A percentile compares a stretch with the other conserved stretches of the same genome.
Evolutionary conservation across 768 basidiomycete species (phyloP).

Genomic region (Arthromyces matolae): DNA sequence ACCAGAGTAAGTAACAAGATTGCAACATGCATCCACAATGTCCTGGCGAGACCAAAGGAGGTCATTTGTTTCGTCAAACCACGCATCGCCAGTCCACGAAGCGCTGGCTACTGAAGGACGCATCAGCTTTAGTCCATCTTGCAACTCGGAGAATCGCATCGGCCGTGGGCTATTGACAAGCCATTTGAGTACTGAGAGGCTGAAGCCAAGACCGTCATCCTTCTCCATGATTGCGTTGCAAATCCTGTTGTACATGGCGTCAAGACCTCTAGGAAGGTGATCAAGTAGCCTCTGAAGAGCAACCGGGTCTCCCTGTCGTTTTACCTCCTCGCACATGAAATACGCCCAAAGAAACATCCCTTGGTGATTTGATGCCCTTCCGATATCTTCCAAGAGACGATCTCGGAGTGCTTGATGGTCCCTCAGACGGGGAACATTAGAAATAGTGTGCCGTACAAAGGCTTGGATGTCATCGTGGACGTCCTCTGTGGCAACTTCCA

Average conservation of each 20-base stretch:
- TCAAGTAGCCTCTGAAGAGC: slow-evolving; percentile 1
- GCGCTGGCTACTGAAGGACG: background rate
- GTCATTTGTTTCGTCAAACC: slow-evolving; percentile 2
- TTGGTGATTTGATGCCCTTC: slow-evolving; percentile 4
- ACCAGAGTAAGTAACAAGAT: slow-evolving; percentile 5
- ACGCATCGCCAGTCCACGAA: background rate
- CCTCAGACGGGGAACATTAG: background rate
- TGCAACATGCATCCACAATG: slow-evolving; percentile 8
- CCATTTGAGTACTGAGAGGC: slow-evolving; percentile 6
- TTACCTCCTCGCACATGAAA: slow-evolving; percentile 7
- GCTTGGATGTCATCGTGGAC: slow-evolving; percentile 5
- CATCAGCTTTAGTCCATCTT: slow-evolving; percentile 7
- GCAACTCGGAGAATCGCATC: slow-evolving; percentile 1
- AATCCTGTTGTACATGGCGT: slow-evolving; percentile 7
- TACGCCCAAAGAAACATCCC: slow-evolving; percentile 12
- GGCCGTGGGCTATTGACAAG: slow-evolving; percentile 4
- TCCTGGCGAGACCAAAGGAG: slow-evolving; percentile 10
- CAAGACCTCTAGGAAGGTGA: slow-evolving; percentile 2
- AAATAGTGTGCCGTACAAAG: background rate
- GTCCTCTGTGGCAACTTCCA: slow-evolving; percentile 2
- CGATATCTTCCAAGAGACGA: background rate
- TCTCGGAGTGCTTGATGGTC: background rate
- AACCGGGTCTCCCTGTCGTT: background rate
- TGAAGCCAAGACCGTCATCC: slow-evolving; percentile 1
- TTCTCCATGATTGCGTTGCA: slow-evolving; percentile 3